phyloP scores from a whole-genome alignment of 2,329 filamentous ascomycete species.

The Paraphoma sp. region DNA sequence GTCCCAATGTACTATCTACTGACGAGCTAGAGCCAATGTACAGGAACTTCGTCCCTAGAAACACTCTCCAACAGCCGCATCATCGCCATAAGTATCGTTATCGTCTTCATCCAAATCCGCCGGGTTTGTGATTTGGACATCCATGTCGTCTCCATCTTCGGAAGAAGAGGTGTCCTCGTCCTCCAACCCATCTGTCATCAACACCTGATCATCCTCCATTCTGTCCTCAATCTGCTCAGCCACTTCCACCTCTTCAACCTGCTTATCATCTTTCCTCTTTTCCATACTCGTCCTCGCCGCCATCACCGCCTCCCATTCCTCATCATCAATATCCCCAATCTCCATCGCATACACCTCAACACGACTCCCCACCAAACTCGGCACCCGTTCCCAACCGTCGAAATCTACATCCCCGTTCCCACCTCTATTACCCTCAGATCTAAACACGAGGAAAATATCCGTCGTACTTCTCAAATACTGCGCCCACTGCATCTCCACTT shows the following conservation, averaged over 20 bases:
- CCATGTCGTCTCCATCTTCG: neutral
- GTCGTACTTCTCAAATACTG: no score
- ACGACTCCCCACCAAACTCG: constrained; percentile 2
- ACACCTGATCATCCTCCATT: neutral
- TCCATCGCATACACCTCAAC: constrained; percentile 8
- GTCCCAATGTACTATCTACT: no score
- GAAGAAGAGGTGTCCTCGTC: neutral
- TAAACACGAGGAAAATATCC: no score
- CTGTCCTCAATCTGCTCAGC: constrained; percentile 1
- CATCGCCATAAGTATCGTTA: neutral
- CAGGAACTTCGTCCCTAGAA: no score
- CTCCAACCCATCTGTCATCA: neutral
- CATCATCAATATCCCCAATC: constrained; percentile 15
- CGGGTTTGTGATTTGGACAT: neutral
- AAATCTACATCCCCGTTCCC: constrained; percentile 8
- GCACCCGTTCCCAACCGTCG: constrained; percentile 5
- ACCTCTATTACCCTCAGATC: no score
- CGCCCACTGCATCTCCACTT: no score
- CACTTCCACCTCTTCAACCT: neutral
- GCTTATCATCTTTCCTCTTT: neutral
- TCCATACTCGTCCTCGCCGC: neutral
- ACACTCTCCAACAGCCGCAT: no score
- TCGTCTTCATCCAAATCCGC: neutral
- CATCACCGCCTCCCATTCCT: constrained; percentile 1
- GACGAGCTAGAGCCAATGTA: no score